A percentile compares a stretch with the other conserved stretches of the same genome.
phyloP scores from a whole-genome alignment of 176 grass and related monocot species.

The Tuctoria greenei region DNA sequence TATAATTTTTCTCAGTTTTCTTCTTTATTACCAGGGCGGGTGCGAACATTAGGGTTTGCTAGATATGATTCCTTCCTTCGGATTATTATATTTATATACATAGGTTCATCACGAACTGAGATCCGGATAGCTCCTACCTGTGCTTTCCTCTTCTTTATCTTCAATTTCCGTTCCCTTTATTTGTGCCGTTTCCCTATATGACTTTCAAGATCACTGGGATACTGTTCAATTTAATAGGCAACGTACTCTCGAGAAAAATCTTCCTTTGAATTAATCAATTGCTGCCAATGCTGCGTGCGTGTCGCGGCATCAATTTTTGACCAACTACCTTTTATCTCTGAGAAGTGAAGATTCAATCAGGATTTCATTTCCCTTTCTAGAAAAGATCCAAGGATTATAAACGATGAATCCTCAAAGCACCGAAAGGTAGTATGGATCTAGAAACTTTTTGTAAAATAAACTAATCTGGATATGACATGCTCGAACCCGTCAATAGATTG shows the following conservation, averaged over 20 bases:
- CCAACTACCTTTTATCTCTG: slow-evolving; percentile 20
- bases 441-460: slow-evolving; percentile 1
- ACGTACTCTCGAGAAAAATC: slow-evolving; percentile 42
- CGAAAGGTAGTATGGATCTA: slow-evolving; percentile 12
- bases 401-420: slow-evolving; percentile 7
- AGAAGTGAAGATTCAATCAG: slow-evolving; percentile 22
- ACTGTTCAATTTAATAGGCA: slow-evolving; percentile 36
- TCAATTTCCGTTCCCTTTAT: slow-evolving; percentile 25
- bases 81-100: slow-evolving; percentile 9
- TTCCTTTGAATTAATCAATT: slow-evolving; percentile 43
- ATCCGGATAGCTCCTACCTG: slow-evolving; percentile 11
- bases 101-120: slow-evolving; percentile 25
- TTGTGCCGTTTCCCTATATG: slow-evolving; percentile 30
- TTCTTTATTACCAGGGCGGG: not conserved
- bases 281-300: slow-evolving; percentile 33
- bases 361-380: not conserved
- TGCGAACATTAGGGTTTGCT: slow-evolving; percentile 51
- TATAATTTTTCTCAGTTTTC: not conserved
- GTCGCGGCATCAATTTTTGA: slow-evolving; percentile 35
- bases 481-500: slow-evolving; percentile 6
- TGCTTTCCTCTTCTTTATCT: slow-evolving; percentile 16
- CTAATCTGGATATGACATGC: slow-evolving; percentile 17
- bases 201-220: slow-evolving; percentile 42
- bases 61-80: slow-evolving; percentile 19
- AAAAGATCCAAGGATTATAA: not conserved